phyloP scores from a whole-genome alignment of 164 flowering plant species.

The Berberis thunbergii region DNA sequence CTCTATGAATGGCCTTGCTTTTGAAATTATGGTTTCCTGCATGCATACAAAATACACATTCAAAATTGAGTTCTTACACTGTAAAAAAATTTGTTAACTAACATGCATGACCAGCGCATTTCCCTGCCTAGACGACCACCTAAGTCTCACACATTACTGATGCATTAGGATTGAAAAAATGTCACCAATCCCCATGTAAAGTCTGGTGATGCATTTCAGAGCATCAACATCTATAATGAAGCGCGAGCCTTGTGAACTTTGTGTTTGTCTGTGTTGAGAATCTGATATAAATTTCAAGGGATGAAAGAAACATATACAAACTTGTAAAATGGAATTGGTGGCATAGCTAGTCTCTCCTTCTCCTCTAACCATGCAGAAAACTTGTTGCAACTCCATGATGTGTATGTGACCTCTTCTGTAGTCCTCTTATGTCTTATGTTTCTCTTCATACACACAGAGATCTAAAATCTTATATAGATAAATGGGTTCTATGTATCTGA shows the following conservation, averaged over 20 bases:
- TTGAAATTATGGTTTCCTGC: conserved; percentile 36
- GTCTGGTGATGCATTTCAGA: not conserved
- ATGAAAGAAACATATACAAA: conserved; percentile 4
- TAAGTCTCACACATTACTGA: too few relatives aligned
- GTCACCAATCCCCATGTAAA: too few relatives aligned
- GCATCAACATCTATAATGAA: too few relatives aligned
- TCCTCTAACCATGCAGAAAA: conserved; percentile 22
- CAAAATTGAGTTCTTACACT: not conserved
- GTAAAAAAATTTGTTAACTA: not conserved
- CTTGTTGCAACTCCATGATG: not conserved
- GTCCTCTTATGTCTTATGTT: too few relatives aligned
- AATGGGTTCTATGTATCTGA: too few relatives aligned
- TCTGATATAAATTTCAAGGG: not conserved
- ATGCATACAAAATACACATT: not conserved
- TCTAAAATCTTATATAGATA: too few relatives aligned
- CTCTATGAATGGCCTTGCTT: conserved; percentile 29
- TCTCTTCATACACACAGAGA: too few relatives aligned
- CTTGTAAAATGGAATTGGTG: conserved; percentile 35
- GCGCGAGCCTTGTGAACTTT: too few relatives aligned
- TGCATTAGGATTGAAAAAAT: too few relatives aligned
- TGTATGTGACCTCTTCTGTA: too few relatives aligned
- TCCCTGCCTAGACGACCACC: not conserved
- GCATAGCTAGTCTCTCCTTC: conserved; percentile 33
- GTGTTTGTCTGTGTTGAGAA: too few relatives aligned
- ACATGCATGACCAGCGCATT: not conserved